Conservation (phyloP, 2,329 filamentous ascomycete genomes). For the Xylariaceae sp. region DNA sequence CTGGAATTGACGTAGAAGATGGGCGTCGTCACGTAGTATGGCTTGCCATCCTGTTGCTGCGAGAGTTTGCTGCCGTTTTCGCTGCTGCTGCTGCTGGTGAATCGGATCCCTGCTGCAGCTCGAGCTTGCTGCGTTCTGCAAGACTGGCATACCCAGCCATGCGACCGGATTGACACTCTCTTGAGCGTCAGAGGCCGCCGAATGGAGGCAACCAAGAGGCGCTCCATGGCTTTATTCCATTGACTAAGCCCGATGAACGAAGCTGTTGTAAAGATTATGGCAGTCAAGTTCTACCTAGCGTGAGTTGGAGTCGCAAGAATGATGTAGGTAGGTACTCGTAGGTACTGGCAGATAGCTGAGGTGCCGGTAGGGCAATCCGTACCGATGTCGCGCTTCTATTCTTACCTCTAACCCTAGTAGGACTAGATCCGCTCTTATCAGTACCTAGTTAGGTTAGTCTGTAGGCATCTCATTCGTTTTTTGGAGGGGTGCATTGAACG, state of each 20-base stretch:
- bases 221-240: conserved; percentile 20
- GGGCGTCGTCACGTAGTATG: conserved; percentile 91
- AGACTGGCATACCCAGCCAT: conserved; percentile 28
- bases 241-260: neutral
- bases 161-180: conserved; percentile 10
- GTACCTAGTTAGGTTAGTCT: too few species aligned
- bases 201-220: conserved; percentile 17
- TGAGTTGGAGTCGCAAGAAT: too few species aligned
- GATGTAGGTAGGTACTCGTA: too few species aligned
- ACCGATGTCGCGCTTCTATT: too few species aligned
- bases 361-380: too few species aligned
- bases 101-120: conserved; percentile 21
- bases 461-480: too few species aligned
- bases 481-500: too few species aligned
- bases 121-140: conserved; percentile 18
- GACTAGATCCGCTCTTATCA: too few species aligned
- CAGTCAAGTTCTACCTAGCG: too few species aligned
- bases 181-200: conserved; percentile 19
- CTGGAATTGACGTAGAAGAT: conserved; percentile 99
- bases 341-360: too few species aligned
- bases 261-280: too few species aligned
- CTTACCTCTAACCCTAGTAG: too few species aligned
- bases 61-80: neutral
- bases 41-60: conserved; percentile 49
- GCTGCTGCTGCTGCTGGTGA: conserved; percentile 15